Evolutionary conservation across 805 yeast species (phyloP).

Genomic region (Brettanomyces anomalus): DNA sequence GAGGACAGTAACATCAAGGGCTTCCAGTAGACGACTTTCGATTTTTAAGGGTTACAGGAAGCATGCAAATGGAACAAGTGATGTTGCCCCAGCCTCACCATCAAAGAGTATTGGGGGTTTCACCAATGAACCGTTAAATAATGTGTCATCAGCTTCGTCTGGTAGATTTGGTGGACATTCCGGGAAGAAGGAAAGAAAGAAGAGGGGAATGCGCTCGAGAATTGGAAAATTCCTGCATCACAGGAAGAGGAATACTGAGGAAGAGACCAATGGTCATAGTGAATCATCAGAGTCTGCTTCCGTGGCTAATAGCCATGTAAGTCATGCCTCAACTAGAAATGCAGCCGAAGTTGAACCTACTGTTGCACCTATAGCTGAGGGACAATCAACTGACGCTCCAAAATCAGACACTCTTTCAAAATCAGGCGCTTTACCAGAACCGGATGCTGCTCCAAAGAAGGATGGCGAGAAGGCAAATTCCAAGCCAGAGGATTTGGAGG

Average conservation of each 20-base stretch:
- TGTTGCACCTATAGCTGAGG: not conserved
- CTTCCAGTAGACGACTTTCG: not conserved
- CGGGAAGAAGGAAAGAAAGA: conserved; percentile 25
- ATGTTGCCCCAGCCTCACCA: not conserved
- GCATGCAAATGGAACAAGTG: conserved; percentile 4
- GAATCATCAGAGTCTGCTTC: conserved; percentile 26
- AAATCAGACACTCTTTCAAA: not conserved
- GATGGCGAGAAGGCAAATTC: not conserved
- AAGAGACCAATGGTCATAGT: conserved; percentile 17
- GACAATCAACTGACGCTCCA: not conserved
- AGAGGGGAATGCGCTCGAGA: conserved; percentile 45
- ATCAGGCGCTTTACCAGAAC: not conserved
- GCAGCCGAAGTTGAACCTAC: not conserved
- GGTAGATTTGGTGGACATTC: conserved; percentile 5
- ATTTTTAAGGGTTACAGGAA: conserved; percentile 3
- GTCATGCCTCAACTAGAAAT: not conserved
- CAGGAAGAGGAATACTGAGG: conserved; percentile 40
- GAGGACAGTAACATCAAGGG: not conserved
- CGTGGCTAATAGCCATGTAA: conserved; percentile 13
- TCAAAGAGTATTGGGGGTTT: not conserved
- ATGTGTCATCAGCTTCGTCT: conserved; percentile 4
- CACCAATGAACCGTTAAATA: conserved; percentile 2
- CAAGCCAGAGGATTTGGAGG: not conserved
- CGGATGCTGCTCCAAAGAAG: not conserved
- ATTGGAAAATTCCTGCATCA: conserved; percentile 68